Percentiles rank a stretch among this genome's conserved stretches.
These are phyloP conservation scores for Candida frijolesensis DNA, from an alignment of 1,139 yeast species.

Conservation along the genomic window DNA sequence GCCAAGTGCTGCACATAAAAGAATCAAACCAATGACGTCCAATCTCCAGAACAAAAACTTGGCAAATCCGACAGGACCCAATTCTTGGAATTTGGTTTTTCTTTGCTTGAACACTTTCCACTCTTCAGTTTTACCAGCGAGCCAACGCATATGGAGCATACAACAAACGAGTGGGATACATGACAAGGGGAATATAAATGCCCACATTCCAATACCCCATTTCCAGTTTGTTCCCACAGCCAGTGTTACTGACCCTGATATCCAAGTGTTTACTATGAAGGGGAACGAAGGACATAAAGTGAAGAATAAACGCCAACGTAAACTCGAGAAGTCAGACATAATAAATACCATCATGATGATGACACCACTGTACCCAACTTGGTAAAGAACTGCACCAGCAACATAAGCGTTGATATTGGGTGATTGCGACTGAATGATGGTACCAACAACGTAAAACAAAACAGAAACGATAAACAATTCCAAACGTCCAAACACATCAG, in stretches of 20 bases:
- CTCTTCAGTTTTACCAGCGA: constrained; percentile 36
- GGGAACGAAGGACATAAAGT: constrained; percentile 71
- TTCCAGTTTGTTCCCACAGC: constrained; percentile 27
- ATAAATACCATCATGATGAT: constrained; percentile 57
- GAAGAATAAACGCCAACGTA: constrained; percentile 70
- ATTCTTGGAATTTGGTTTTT: constrained; percentile 25
- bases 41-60: constrained; percentile 35
- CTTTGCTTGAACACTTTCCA: constrained; percentile 31
- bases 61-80: constrained; percentile 25
- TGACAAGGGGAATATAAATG: constrained; percentile 40
- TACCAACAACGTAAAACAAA: constrained; percentile 67
- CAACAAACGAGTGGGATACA: constrained; percentile 35
- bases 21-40: constrained; percentile 36
- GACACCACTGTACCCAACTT: constrained; percentile 70
- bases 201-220: constrained; percentile 57
- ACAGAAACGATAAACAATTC: constrained; percentile 56
- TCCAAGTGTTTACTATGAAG: constrained; percentile 76
- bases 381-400: constrained; percentile 73
- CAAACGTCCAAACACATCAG: constrained; percentile 72
- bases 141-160: constrained; percentile 35
- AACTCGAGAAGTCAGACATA: constrained; percentile 64
- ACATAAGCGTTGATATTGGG: constrained; percentile 65
- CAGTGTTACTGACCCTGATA: constrained; percentile 57
- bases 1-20: constrained; percentile 34
- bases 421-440: constrained; percentile 70